Conservation (phyloP, 208 protist genomes). For the Blastocrithidia nonstop region DNA sequence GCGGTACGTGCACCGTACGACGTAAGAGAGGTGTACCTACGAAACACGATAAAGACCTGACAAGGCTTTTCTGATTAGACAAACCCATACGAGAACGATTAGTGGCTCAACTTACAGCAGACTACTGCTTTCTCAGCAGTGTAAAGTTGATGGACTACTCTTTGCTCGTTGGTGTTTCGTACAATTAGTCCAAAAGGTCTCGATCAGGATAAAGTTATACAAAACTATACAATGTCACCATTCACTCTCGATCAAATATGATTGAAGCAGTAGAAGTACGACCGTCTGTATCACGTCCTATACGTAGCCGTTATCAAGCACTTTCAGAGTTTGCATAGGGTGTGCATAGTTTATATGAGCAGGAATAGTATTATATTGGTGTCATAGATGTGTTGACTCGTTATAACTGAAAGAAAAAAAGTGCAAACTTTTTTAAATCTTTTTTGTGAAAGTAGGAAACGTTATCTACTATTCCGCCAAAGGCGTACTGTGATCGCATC, state of each 20-base stretch:
- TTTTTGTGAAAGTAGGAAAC: conserved; percentile 61
- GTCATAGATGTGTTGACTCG: conserved; percentile 77
- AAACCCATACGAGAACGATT: conserved; percentile 15
- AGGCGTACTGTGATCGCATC: conserved; percentile 40
- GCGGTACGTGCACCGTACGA: too few species aligned
- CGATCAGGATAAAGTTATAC: conserved; percentile 17
- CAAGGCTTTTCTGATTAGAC: conserved; percentile 62
- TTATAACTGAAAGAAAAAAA: conserved; percentile 74
- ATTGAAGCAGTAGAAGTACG: conserved; percentile 6
- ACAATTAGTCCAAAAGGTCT: conserved; percentile 37
- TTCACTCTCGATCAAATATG: too few species aligned
- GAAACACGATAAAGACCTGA: conserved; percentile 73
- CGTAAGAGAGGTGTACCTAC: too few species aligned
- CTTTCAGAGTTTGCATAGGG: conserved; percentile 25
- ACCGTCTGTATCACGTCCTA: conserved; percentile 2
- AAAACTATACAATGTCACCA: conserved; percentile 10
- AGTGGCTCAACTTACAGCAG: conserved; percentile 27
- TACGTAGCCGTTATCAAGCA: background rate
- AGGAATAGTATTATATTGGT: conserved; percentile 80
- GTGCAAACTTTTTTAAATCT: conserved; percentile 75
- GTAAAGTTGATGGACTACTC: conserved; percentile 78
- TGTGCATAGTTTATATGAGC: conserved; percentile 38
- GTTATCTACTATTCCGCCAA: conserved; percentile 67
- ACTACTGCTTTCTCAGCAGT: conserved; percentile 41
- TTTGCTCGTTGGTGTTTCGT: conserved; percentile 64